Conservation (phyloP, 2,329 filamentous ascomycete genomes). For the Fonsecaea pedrosoi region DNA sequence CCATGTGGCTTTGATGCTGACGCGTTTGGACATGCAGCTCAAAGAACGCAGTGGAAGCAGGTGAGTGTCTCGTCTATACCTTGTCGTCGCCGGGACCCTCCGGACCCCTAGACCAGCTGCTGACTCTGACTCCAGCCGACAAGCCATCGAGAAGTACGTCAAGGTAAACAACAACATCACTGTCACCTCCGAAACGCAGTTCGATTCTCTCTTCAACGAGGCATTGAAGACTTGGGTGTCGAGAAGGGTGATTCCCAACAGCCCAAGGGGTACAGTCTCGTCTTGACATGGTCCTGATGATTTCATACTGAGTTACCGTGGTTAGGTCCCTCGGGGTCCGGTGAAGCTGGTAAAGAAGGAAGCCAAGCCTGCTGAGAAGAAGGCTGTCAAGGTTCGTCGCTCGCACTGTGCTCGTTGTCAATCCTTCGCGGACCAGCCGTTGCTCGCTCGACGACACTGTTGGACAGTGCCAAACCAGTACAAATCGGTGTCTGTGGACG, state of each 20-base stretch:
- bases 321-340: slow-evolving; percentile 77
- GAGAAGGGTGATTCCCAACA: slow-evolving; percentile 87
- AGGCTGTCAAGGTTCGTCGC: slow-evolving; percentile 44
- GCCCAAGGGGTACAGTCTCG: slow-evolving; percentile 76
- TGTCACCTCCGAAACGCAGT: slow-evolving; percentile 61
- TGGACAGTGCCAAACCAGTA: too few relatives aligned
- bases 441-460: too few relatives aligned
- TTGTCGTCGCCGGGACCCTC: too few relatives aligned
- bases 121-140: slow-evolving; percentile 59
- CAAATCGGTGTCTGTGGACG: too few relatives aligned
- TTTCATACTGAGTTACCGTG: slow-evolving; percentile 40
- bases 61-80: slow-evolving; percentile 60
- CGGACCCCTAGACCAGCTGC: slow-evolving; percentile 10
- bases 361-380: slow-evolving; percentile 54
- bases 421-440: too few relatives aligned
- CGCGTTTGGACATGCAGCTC: slow-evolving; percentile 60
- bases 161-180: slow-evolving; percentile 74
- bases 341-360: slow-evolving; percentile 92
- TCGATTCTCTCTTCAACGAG: slow-evolving; percentile 83
- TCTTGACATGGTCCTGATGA: background rate
- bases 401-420: too few relatives aligned
- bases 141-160: slow-evolving; percentile 78
- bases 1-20: slow-evolving; percentile 51
- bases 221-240: slow-evolving; percentile 79
- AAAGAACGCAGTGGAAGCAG: slow-evolving; percentile 75